Evolutionary conservation across 2,329 filamentous ascomycete genomes (phyloP).

Genomic region (Aspergillus quadrilineatus): DNA sequence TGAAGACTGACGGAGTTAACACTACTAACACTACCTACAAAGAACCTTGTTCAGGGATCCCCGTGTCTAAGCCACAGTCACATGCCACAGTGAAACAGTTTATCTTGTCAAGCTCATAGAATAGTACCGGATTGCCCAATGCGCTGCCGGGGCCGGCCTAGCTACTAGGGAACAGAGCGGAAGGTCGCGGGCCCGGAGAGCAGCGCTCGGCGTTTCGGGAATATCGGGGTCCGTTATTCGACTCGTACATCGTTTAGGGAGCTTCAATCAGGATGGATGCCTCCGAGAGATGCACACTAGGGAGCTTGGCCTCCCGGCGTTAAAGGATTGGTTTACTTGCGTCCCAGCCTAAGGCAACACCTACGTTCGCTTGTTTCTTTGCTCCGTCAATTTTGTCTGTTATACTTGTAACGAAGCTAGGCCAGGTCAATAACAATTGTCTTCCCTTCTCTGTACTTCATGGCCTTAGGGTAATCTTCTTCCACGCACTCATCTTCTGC

Average conservation of each 20-base stretch:
- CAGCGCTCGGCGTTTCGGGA: background rate
- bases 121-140: background rate
- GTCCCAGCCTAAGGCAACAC: conserved; percentile 15
- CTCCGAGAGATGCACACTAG: background rate
- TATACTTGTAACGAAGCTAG: background rate
- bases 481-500: background rate
- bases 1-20: background rate
- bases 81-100: background rate
- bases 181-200: background rate
- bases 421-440: background rate
- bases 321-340: background rate
- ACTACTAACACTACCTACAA: background rate
- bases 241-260: conserved; percentile 8
- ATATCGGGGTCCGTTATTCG: background rate
- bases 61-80: background rate
- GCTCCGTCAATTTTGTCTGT: background rate
- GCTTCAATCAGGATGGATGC: background rate
- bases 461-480: background rate
- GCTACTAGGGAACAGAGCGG: background rate
- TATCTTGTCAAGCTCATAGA: conserved; percentile 1
- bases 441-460: background rate
- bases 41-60: no score
- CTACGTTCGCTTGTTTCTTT: conserved; percentile 14
- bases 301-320: conserved; percentile 4
- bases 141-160: background rate